Evolutionary conservation across 139 green algal species (phyloP), one percentile per base, ranked within the genome.

Genomic region (Chlamydomonas schloesseri): DNA sequence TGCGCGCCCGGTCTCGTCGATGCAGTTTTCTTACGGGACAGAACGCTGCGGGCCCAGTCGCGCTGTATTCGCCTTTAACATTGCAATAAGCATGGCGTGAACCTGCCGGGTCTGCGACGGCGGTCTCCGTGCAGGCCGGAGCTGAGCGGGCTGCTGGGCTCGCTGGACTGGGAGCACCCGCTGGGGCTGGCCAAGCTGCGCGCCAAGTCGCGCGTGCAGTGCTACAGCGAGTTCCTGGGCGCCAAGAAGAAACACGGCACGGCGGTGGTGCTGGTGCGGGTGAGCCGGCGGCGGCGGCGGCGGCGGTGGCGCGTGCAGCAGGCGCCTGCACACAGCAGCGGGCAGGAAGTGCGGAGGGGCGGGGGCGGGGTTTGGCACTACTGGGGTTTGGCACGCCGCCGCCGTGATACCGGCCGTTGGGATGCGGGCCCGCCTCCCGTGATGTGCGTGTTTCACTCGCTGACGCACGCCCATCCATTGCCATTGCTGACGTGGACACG

Each of bases 261-360:
- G 10, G 78, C 78, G 28, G 36, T 84, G 64, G 78, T 84, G 78
- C 78, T 84, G 20, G 78, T 84, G 64, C n/a, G 78, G 78, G 78
- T 84, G 64, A 62, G 78, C 4, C 11, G 24, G 0, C 17, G 11
- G 65, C 10, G 8, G 36, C 4, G n/a, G n/a, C 29, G 64, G 64
- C 6, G 64, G 28, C 6, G 64, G 21, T 13, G 21, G 18, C 6
- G 6, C 17, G 10, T 28, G 60, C 18, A 68, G 21, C 14, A 28
- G 60, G 60, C 18, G 23, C 60, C 17, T n/a, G 73, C n/a, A n/a
- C n/a, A n/a, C n/a, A n/a, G n/a, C n/a, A n/a, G n/a, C n/a, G n/a
- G n/a, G n/a, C n/a, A 24, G 72, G 46, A 26, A 46, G n/a, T 14
- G 42, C 11, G 26, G 46, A 37, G 42, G 46, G 57, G 71, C 4